phyloP scores from a whole-genome alignment of 176 grass and related monocot species.

The Bonia amplexicaulis region DNA sequence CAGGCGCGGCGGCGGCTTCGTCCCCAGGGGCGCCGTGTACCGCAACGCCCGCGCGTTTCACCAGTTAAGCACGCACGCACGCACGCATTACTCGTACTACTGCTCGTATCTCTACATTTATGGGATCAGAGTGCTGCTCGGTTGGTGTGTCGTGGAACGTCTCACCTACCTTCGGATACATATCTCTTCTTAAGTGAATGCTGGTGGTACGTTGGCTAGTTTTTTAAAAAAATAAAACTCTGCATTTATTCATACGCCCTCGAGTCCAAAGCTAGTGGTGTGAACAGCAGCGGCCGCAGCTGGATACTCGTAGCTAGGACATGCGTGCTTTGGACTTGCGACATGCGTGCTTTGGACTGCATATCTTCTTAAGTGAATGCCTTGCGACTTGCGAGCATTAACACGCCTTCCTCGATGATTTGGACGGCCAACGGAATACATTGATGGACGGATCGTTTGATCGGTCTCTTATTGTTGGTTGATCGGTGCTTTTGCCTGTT shows the following conservation, averaged over 20 bases:
- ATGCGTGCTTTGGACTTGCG: neutral
- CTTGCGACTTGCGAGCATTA: neutral
- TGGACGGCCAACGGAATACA: conserved; percentile 14
- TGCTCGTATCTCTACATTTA: no score
- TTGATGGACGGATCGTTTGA: neutral
- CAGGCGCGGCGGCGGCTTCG: conserved; percentile 11
- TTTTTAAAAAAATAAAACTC: no score
- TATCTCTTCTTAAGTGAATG: no score
- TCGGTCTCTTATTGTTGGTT: neutral
- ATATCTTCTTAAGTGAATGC: no score
- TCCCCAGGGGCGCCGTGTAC: conserved; percentile 39
- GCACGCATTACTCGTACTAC: neutral
- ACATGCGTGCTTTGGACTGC: no score
- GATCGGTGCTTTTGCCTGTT: neutral
- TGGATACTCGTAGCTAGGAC: neutral
- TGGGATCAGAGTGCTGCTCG: no score
- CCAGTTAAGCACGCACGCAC: neutral
- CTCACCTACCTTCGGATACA: no score
- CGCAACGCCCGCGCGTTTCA: conserved; percentile 45
- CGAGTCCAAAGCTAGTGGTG: neutral
- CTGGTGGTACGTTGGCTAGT: no score
- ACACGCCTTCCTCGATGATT: conserved; percentile 18
- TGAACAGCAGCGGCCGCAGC: neutral
- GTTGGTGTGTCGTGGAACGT: no score
- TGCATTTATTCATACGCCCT: neutral